phyloP scores from a whole-genome alignment of 441 rosid genomes.

The California macrophylla region DNA sequence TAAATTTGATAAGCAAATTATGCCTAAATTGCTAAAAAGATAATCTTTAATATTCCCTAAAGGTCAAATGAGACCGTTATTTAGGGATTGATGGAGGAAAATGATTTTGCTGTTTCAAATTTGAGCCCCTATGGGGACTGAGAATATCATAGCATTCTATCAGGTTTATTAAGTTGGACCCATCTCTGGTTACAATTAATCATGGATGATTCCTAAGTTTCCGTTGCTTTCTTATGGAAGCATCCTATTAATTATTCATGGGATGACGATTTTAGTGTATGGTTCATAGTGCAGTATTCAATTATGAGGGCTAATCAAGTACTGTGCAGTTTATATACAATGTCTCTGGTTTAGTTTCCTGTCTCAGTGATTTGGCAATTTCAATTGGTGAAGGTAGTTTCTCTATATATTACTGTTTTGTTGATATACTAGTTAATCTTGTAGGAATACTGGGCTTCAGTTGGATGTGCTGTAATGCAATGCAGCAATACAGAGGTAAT shows the following conservation, averaged over 20 bases:
- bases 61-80: too few species aligned
- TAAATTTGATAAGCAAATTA: too few species aligned
- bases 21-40: too few species aligned
- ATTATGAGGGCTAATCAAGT: neutral
- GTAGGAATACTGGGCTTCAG: constrained; percentile 98
- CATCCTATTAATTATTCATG: neutral
- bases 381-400: neutral
- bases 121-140: neutral
- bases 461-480: constrained; percentile 95
- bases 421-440: constrained; percentile 3
- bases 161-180: neutral
- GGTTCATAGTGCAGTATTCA: neutral
- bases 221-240: neutral
- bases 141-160: neutral
- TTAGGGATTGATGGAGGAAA: too few species aligned
- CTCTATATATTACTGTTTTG: neutral
- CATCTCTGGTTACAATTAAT: neutral
- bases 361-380: neutral
- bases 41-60: too few species aligned
- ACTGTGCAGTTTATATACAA: neutral
- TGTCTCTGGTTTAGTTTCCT: neutral
- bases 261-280: neutral
- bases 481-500: constrained; percentile 91
- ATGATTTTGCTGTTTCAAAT: neutral
- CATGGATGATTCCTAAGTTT: neutral